Evolutionary conservation across 176 grass and related monocot genomes (phyloP).

Genomic region (Eragrostis curvula): DNA sequence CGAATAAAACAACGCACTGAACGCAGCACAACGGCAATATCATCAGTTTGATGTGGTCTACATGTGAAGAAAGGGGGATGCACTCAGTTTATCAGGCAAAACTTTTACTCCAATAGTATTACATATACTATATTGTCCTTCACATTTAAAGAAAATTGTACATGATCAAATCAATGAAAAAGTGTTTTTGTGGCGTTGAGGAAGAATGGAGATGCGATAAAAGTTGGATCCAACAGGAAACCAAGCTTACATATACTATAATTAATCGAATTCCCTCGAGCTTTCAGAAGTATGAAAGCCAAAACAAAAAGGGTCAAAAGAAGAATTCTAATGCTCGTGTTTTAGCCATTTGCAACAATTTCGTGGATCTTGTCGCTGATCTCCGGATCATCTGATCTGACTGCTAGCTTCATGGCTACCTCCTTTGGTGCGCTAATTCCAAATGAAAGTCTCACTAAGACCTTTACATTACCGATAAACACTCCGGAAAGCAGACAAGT

Average conservation of each 20-base stretch:
- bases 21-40: neutral
- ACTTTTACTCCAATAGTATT: conserved; percentile 41
- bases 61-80: neutral
- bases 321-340: conserved; percentile 3
- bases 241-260: conserved; percentile 53
- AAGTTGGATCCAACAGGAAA: conserved; percentile 36
- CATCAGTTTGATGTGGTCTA: neutral
- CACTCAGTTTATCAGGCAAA: neutral
- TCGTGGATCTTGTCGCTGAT: conserved; percentile 93
- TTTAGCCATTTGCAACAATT: conserved; percentile 90
- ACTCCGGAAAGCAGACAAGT: conserved; percentile 87
- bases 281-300: conserved; percentile 37
- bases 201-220: conserved; percentile 40
- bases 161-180: conserved; percentile 47
- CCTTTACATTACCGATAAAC: conserved; percentile 82
- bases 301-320: conserved; percentile 41
- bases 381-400: conserved; percentile 85
- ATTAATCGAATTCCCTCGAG: conserved; percentile 52
- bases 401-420: conserved; percentile 97
- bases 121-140: conserved; percentile 32
- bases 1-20: no score
- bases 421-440: conserved; percentile 91
- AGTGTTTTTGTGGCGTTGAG: neutral
- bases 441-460: conserved; percentile 84
- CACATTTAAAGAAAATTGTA: conserved; percentile 39